These are phyloP conservation scores for Cryphonectria nitschkei DNA, from an alignment of 2,329 filamentous ascomycete genomes.

Conservation along the genomic window DNA sequence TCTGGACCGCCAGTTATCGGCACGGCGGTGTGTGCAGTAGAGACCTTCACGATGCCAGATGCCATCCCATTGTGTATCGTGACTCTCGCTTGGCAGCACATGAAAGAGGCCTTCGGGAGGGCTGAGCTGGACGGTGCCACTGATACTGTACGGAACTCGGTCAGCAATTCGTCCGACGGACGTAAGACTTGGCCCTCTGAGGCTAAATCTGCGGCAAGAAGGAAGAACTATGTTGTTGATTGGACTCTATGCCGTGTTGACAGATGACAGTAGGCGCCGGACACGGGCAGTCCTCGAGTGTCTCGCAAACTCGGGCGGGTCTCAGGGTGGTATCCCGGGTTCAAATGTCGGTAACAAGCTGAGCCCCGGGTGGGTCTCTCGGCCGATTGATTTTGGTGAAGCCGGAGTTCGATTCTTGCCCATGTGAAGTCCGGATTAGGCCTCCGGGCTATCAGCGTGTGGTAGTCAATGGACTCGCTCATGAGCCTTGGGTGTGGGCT, in stretches of 20 bases:
- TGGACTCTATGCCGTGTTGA: neutral
- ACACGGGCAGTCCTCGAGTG: neutral
- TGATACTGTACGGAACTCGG: constrained; percentile 20
- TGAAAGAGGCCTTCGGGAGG: neutral
- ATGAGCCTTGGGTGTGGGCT: too few species aligned
- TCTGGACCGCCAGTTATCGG: constrained; percentile 11
- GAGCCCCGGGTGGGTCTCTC: neutral
- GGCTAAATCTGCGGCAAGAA: neutral
- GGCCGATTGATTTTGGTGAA: neutral
- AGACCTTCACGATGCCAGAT: constrained; percentile 17
- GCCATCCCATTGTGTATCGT: constrained; percentile 1
- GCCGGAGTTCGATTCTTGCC: neutral
- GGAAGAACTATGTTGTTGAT: neutral
- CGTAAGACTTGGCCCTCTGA: neutral
- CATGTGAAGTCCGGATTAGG: neutral
- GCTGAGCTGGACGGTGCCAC: constrained; percentile 13
- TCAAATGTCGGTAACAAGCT: neutral
- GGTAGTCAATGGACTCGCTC: neutral
- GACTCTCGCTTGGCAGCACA: constrained; percentile 13
- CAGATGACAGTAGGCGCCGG: neutral
- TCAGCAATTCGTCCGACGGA: neutral
- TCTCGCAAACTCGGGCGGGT: neutral
- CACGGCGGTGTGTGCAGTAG: constrained; percentile 15
- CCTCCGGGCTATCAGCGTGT: neutral
- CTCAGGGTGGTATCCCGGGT: constrained; percentile 10